Base-by-base conservation (phyloP, 805 yeast species). In the Saccharomycopsis capsularis region DNA sequence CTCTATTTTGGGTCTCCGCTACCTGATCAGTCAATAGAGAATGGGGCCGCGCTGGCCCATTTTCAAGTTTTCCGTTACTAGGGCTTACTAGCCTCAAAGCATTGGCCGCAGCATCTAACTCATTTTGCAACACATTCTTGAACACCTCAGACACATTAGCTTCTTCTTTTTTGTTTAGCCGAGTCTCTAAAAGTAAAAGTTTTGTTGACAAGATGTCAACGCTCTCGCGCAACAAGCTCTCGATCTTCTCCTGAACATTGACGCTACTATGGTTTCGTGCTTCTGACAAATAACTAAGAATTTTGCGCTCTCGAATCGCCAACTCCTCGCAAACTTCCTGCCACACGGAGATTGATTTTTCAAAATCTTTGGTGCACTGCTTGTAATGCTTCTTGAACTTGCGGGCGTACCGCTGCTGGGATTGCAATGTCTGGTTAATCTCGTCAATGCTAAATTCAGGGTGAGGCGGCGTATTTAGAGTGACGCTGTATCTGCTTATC, bases 21-120 rank as follows among this genome's bases (percentile, higher is more conserved):
- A 18, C 37, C 16, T n/a, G 36, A 3, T 29, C 32, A 29, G 13
- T 7, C 32, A 29, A 29, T n/a, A n/a, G n/a, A n/a, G n/a, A n/a
- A n/a, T n/a, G 32, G 18, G 4, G 24, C 32, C 27, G 27, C 16
- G 15, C 22, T 40, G 16, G 27, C 11, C 5, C n/a, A n/a, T n/a
- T n/a, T n/a, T n/a, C n/a, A n/a, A n/a, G n/a, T 41, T 11, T 36
- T 23, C 16, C n/a, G 16, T 34, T 39, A 4, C 3, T 24, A 4
- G 52, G 48, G 30, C 37, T 43, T 16, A 52, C 25, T n/a, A 46
- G n/a, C 37, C 39, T 40, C 7, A 52, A 37, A n/a, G 46, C 30
- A 16, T 34, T 39, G 3, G 29, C 13, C 7, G 46, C 32, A 15
- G 53, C 53, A n/a, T 35, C 42, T 18, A 49, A 22, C 30, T 52